Evolutionary conservation across 73 alveolate species (phyloP), one percentile per base, ranked within the genome.

Genomic region (Paramecium biaurelia): DNA sequence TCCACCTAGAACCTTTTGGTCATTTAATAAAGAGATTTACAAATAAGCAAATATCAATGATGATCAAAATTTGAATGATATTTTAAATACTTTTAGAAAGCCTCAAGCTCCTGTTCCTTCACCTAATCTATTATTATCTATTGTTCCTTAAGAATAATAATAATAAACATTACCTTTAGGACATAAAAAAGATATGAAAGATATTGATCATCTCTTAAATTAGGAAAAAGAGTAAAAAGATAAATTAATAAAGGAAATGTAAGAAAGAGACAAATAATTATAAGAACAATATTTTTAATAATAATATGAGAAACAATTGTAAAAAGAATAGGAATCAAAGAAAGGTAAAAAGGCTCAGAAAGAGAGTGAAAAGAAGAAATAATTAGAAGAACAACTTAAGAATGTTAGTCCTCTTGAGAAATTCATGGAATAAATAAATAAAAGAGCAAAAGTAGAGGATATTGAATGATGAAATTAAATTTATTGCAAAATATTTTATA

Each of bases 141-240:
- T 72, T 9, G 45, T 72, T 35, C 58, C 86, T 34, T 14, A 30
- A 34, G 38, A 32, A 72, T 35, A 72, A 35, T 35, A 30, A 15
- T 2, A 12, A 32, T 20, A 72, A 6, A 15, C 67, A n/a, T 28
- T 4, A 14, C 7, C 35, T 28, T 72, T 34, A 10, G 86, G 86
- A 21, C 86, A 72, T 12, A 72, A 38, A 18, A 72, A 72, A 8
- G 86, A 72, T 72, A 34, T 72, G 58, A 32, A 72, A 38, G 86
- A 72, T 35, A 35, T 72, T n/a, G 86, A 72, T 8, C 18, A 32
- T 35, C 6, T 34, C 2, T 37, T 63, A 63, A 63, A 63, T 20
- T 24, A 63, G 8, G 84, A 72, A 35, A 72, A 21, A 5, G 86
- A 72, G n/a, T n/a, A 72, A 12, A 23, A 37, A 37, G 86, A 72